Conservation (phyloP, 805 yeast genomes). For the Phaffomyces opuntiae region DNA sequence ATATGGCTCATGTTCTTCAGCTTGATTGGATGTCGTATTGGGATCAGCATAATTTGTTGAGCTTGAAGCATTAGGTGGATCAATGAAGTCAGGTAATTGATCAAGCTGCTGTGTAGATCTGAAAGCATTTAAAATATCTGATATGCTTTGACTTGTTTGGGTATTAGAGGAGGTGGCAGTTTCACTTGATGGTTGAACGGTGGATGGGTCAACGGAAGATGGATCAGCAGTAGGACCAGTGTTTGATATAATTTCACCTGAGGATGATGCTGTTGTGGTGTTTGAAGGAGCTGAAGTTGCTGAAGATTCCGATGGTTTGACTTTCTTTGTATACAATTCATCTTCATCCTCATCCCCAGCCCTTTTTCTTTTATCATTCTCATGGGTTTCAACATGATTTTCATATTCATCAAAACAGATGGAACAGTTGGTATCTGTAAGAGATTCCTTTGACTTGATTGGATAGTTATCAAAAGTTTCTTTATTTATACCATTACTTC, state of each 20-base stretch:
- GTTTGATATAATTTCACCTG: neutral
- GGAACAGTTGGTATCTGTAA: constrained; percentile 41
- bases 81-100: neutral
- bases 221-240: neutral
- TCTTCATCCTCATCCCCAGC: constrained; percentile 7
- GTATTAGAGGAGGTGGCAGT: neutral
- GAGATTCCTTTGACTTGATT: constrained; percentile 24
- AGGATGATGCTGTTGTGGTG: neutral
- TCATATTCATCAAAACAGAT: constrained; percentile 55
- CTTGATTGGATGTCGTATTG: neutral
- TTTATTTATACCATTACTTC: constrained; percentile 43
- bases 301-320: too few species aligned
- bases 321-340: too few species aligned
- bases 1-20: constrained; percentile 17
- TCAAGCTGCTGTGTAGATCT: constrained; percentile 3
- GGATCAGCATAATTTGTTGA: neutral
- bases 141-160: neutral
- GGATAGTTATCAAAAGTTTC: constrained; percentile 48
- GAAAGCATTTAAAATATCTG: constrained; percentile 3
- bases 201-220: neutral
- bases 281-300: too few species aligned
- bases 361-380: constrained; percentile 18
- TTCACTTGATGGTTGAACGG: neutral
- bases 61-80: neutral
- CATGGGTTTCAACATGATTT: constrained; percentile 5